Base-by-base conservation (phyloP, 2,329 filamentous ascomycete species). In the Neonectria coccinea region DNA sequence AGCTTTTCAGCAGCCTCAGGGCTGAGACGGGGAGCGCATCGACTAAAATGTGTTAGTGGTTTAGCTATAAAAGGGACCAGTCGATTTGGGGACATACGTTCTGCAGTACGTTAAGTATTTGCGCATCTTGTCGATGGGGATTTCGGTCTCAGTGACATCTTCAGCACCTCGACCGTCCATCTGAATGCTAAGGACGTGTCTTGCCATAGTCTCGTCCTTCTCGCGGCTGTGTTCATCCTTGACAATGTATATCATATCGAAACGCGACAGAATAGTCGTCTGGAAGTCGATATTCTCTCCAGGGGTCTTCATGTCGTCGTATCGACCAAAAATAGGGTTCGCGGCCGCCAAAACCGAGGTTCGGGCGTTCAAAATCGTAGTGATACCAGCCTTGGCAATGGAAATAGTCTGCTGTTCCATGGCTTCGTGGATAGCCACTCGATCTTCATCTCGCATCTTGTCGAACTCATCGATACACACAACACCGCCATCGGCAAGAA, bases 321-420 rank as follows among this genome's bases (percentile, higher is more conserved):
- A 99, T 27, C 96, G 91, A 58, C 96, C 96, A 75, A 98, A 99
- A 64, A 99, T 96, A 0, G 96, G 96, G 79, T 99, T 99, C 45
- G 96, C 96, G 2, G 96, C 96, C 11, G 96, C 96, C 20, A 99
- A 85, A 1, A 99, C 96, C 0, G 94, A 97, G 1, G 96, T 99
- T 74, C 96, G 86, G 12, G 96, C 94, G 75, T 99, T 99, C 57
- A 99, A 87, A 68, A 99, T 98, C 0, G 96, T 99, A 1, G 96
- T 99, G 76, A 99, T 99, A 73, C 96, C 96, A 1, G 96, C 96
- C 82, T 99, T 98, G 68, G 96, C 96, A 73, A 99, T 98, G 11
- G 96, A 98, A 66, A 99, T 99, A 0, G 96, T 99, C 80, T 99
- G 96, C 82, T 99, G 96, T 78, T 99, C 96, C 96, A 99, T 99